phyloP scores from a whole-genome alignment of 495 filamentous ascomycete species.

The Tuber umbilicatum region DNA sequence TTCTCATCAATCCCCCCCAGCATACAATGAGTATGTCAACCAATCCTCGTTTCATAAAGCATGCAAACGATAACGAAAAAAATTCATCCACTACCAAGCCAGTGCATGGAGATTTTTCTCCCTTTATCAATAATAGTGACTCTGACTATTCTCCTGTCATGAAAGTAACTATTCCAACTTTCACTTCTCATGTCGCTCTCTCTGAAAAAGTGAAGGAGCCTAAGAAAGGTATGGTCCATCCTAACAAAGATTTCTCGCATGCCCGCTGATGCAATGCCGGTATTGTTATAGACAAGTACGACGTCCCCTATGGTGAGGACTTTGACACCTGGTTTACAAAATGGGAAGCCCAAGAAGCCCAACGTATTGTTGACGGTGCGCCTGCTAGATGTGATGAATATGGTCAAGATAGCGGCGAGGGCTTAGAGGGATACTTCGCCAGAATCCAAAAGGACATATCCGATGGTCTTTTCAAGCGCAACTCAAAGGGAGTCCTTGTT shows the following conservation, averaged over 20 bases:
- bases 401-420: background rate
- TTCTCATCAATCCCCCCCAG: background rate
- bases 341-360: background rate
- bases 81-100: background rate
- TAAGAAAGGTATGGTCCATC: background rate
- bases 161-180: background rate
- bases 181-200: background rate
- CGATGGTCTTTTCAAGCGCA: background rate
- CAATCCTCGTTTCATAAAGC: background rate
- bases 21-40: background rate
- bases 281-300: background rate
- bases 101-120: background rate
- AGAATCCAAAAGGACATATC: background rate
- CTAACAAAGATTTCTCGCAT: background rate
- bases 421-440: background rate
- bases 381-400: background rate
- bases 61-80: background rate
- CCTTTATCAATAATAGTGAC: background rate
- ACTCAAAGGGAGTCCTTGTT: background rate
- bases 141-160: background rate
- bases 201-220: background rate
- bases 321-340: background rate
- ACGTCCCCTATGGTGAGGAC: background rate
- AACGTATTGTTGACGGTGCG: background rate
- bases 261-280: background rate